Evolutionary conservation across 1,139 yeast genomes (phyloP), one percentile per base, ranked within the genome.

Genomic region (Candida pseudocylindracea): DNA sequence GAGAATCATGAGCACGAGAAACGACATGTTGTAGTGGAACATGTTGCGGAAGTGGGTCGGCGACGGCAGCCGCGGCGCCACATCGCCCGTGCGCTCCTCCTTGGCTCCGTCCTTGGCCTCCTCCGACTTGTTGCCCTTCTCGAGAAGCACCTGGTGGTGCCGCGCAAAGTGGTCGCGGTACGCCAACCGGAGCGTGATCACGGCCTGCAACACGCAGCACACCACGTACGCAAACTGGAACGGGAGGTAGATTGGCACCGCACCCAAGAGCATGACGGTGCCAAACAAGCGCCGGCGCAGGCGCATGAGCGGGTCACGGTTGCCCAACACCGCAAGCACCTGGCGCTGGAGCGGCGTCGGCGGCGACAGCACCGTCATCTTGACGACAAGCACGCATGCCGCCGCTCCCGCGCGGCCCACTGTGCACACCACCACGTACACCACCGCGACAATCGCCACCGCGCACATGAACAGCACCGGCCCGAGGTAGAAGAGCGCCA

Each of bases 211-310:
- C 13, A 70, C 26, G 36, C 69, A 57, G 32, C 74, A 60, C 7
- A 76, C 58, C 10, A 72, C 51, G 43, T 63, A 79, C 0, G 79
- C 83, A 44, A 80, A 62, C 46, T 81, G 93, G 44, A 72, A 81
- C 1, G 94, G 94, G 24, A 79, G 54, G 44, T 71, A 72, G 29
- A 71, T 49, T 26, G 73, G 55, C 5, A 76, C 75, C 15, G 37
- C 15, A 4, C 24, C 29, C 9, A 31, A 10, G 20, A 27, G 12
- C 26, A 25, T 5, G 9, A 25, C 9, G 3, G 10, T 8, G 6
- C 20, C 20, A 15, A 15, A 6, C 20, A 15, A 15, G 20, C 20
- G 20, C 6, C 20, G 20, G 6, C 20, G 20, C 20, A 15, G 20
- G 6, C 20, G 20, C 20, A 15, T 4, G 20, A 15, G 20, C 20